phyloP scores from a whole-genome alignment of 805 yeast species.

The Suhomyces tanzawaensis region DNA sequence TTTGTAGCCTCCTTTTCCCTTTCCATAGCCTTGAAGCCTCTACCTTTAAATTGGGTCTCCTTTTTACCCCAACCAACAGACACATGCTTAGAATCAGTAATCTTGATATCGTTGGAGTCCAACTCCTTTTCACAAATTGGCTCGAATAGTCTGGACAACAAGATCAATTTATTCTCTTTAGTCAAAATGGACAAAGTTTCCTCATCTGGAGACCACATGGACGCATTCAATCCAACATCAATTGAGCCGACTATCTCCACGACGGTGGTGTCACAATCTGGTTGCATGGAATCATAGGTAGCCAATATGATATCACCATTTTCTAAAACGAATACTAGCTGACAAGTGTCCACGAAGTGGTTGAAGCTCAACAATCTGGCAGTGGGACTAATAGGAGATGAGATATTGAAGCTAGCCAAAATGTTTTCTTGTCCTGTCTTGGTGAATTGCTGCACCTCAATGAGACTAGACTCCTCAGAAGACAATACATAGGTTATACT shows the following conservation, averaged over 20 bases:
- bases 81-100: slow-evolving; percentile 70
- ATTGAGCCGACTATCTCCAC: slow-evolving; percentile 80
- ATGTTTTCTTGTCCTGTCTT: slow-evolving; percentile 58
- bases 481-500: slow-evolving; percentile 65
- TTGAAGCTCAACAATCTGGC: slow-evolving; percentile 49
- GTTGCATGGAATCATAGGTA: slow-evolving; percentile 49
- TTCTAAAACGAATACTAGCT: slow-evolving; percentile 61
- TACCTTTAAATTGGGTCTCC: slow-evolving; percentile 95
- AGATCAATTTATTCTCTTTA: slow-evolving; percentile 52
- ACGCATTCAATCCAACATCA: slow-evolving; percentile 69
- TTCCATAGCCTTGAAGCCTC: slow-evolving; percentile 80
- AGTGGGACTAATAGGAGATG: slow-evolving; percentile 22
- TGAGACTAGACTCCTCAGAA: slow-evolving; percentile 47
- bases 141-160: slow-evolving; percentile 76
- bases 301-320: slow-evolving; percentile 78
- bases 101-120: slow-evolving; percentile 56
- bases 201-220: slow-evolving; percentile 89
- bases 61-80: slow-evolving; percentile 98
- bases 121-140: slow-evolving; percentile 67
- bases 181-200: slow-evolving; percentile 77
- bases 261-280: slow-evolving; percentile 53
- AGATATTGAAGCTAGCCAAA: slow-evolving; percentile 60
- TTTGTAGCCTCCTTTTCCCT: slow-evolving; percentile 44
- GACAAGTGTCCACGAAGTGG: slow-evolving; percentile 69
- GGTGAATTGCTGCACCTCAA: slow-evolving; percentile 76